Evolutionary conservation across 2,329 filamentous ascomycete genomes (phyloP).

Genomic region (Apiospora kogelbergensis): DNA sequence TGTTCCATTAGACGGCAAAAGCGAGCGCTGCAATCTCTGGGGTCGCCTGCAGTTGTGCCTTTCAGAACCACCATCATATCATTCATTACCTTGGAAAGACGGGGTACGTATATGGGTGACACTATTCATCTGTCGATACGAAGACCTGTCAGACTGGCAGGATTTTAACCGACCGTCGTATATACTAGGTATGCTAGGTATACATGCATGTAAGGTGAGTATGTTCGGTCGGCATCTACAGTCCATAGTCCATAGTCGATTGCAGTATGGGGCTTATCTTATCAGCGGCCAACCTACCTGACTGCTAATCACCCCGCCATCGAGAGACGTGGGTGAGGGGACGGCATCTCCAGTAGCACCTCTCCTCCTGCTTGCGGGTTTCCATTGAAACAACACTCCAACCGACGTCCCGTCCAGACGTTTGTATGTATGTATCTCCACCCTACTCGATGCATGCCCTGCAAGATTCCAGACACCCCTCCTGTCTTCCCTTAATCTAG

Average conservation of each 20-base stretch:
- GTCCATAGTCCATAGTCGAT: background rate
- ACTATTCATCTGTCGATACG: background rate
- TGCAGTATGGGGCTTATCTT: constrained; percentile 4
- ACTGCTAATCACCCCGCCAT: background rate
- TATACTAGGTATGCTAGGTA: no score
- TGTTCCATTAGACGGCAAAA: background rate
- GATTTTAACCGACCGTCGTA: background rate
- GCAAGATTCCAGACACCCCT: constrained; percentile 6
- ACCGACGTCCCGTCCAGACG: background rate
- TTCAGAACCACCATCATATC: background rate
- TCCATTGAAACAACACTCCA: background rate
- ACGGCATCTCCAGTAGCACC: background rate
- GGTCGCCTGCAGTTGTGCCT: background rate
- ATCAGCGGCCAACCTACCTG: background rate
- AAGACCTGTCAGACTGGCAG: background rate
- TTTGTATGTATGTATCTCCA: no score
- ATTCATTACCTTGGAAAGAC: background rate
- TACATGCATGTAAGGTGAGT: no score
- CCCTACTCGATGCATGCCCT: background rate
- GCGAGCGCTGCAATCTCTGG: background rate
- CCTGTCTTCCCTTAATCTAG: background rate
- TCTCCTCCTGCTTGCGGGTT: background rate
- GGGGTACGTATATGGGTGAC: background rate
- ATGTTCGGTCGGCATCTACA: background rate
- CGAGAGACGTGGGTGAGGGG: background rate